A percentile compares a stretch with the other conserved stretches of the same genome.
Conservation (phyloP, 768 basidiomycete genomes). For the Udeniomyces megalosporus region DNA sequence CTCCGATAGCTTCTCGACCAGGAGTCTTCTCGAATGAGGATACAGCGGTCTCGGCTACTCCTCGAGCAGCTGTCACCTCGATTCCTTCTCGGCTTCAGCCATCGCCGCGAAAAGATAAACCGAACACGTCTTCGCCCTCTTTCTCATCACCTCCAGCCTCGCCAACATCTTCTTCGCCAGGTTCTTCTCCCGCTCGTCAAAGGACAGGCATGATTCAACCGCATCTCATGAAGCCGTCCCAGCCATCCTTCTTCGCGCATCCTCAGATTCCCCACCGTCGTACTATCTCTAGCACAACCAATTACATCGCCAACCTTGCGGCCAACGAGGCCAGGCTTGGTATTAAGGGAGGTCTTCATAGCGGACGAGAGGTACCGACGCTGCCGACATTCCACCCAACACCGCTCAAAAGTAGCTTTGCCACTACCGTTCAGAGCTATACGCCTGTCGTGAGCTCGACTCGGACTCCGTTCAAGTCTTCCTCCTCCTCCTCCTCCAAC, state of each 20-base stretch:
- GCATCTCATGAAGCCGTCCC: background rate
- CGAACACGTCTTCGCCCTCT: no score
- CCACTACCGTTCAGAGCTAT: background rate
- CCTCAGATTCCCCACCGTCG: conserved; percentile 1
- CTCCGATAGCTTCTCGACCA: no score
- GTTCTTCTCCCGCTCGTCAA: background rate
- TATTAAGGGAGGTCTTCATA: no score
- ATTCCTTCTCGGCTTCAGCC: no score
- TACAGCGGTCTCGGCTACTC: no score
- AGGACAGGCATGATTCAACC: background rate
- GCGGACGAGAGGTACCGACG: no score
- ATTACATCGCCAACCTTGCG: no score
- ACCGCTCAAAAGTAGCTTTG: conserved; percentile 5
- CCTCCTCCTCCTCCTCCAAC: background rate
- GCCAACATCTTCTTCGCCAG: background rate
- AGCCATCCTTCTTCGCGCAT: background rate
- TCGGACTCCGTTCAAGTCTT: conserved; percentile 12
- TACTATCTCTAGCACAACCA: background rate
- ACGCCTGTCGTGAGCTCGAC: conserved; percentile 12
- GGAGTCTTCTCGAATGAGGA: no score
- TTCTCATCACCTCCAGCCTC: background rate
- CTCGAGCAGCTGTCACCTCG: no score
- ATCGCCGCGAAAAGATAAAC: no score
- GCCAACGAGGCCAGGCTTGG: no score
- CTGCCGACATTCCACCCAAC: conserved; percentile 13